Conservation (phyloP, 495 filamentous ascomycete genomes). For the Terfezia boudieri region DNA sequence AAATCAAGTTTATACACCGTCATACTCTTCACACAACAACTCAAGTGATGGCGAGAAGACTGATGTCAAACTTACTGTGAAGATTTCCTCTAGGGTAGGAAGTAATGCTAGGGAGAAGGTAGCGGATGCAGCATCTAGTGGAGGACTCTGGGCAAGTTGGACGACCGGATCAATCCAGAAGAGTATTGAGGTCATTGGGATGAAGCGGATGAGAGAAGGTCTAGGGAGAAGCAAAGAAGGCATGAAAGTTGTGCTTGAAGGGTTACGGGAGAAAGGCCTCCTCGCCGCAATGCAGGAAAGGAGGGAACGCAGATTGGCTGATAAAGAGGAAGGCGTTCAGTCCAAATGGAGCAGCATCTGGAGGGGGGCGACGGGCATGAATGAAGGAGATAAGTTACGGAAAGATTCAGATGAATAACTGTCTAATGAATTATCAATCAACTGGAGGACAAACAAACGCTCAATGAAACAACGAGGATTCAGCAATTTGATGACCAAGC, state of each 20-base stretch:
- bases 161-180: conserved; percentile 62
- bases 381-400: no score
- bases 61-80: conserved; percentile 62
- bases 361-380: not conserved
- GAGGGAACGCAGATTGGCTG: not conserved
- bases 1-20: conserved; percentile 44
- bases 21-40: conserved; percentile 4
- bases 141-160: conserved; percentile 46
- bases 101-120: conserved; percentile 6
- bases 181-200: conserved; percentile 73
- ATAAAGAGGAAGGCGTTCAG: not conserved
- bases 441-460: no score
- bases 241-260: conserved; percentile 82
- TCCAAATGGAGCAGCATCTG: not conserved
- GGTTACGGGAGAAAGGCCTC: conserved; percentile 59
- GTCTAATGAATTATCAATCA: no score
- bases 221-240: conserved; percentile 76
- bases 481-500: no score
- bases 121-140: conserved; percentile 34
- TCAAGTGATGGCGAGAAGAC: conserved; percentile 33
- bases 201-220: conserved; percentile 61
- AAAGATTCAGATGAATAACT: no score
- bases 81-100: conserved; percentile 53
- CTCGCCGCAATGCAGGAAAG: conserved; percentile 55
- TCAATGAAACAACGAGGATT: no score